Conservation (phyloP, 2,329 filamentous ascomycete species). For the Cercospora sp. region DNA sequence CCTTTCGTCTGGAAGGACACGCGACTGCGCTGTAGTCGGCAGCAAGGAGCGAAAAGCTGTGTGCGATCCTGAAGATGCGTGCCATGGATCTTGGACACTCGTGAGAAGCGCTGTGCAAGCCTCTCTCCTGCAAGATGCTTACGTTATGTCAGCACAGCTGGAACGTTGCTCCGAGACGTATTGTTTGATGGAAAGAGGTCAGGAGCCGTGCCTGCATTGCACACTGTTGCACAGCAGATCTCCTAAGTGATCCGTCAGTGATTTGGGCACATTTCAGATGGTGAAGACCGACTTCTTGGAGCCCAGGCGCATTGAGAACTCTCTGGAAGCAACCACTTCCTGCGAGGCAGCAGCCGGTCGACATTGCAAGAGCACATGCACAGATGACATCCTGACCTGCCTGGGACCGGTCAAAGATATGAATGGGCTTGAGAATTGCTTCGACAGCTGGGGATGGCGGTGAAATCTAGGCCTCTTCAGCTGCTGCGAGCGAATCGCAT, state of each 20-base stretch:
- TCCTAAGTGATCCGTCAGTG: not conserved
- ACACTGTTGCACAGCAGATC: not conserved
- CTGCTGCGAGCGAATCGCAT: not conserved
- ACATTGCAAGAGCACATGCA: not conserved
- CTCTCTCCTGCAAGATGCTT: not conserved
- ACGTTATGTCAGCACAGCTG: not conserved
- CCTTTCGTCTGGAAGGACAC: not conserved
- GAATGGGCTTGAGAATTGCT: conserved; percentile 3
- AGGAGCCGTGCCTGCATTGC: not conserved
- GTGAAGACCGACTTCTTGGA: too few relatives aligned
- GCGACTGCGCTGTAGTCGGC: not conserved
- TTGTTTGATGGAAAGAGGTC: not conserved
- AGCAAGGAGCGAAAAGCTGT: not conserved
- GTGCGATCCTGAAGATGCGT: not conserved
- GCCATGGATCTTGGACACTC: not conserved
- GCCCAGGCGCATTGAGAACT: not conserved
- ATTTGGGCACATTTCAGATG: not conserved
- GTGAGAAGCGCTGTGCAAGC: not conserved
- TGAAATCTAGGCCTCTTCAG: not conserved
- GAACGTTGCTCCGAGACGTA: not conserved
- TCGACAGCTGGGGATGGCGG: not conserved
- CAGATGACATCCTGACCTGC: not conserved
- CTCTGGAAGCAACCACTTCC: not conserved
- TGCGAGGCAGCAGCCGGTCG: not conserved
- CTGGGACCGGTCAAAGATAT: conserved; percentile 4